Percentiles rank a stretch among this genome's conserved stretches.
phyloP scores from a whole-genome alignment of 1,284 basidiomycete species.

The Ganoderma leucocontextum region DNA sequence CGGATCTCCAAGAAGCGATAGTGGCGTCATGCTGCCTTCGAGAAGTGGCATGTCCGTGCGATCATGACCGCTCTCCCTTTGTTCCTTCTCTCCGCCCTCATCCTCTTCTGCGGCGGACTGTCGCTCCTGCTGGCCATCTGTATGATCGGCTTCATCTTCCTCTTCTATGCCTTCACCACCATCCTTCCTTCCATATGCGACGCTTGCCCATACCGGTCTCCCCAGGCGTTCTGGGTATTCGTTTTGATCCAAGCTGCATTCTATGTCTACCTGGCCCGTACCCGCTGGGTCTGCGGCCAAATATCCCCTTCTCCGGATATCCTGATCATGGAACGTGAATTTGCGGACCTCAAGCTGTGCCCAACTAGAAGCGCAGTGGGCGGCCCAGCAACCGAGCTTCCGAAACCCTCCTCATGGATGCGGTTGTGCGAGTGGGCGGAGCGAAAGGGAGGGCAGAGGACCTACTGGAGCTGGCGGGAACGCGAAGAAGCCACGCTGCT shows the following conservation, averaged over 20 bases:
- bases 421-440: neutral
- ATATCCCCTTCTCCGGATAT: neutral
- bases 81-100: constrained; percentile 34
- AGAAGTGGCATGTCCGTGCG: constrained; percentile 32
- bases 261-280: neutral
- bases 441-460: constrained; percentile 2
- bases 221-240: constrained; percentile 29
- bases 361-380: neutral
- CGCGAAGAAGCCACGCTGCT: constrained; percentile 16
- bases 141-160: constrained; percentile 19
- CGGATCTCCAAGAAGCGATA: constrained; percentile 29
- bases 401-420: neutral
- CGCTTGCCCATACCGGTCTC: constrained; percentile 31
- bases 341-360: neutral
- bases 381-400: neutral
- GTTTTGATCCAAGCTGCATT: neutral
- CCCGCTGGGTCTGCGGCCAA: neutral
- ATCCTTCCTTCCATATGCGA: constrained; percentile 12
- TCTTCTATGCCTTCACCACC: constrained; percentile 8
- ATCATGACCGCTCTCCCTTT: constrained; percentile 35
- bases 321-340: neutral
- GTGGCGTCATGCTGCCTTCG: constrained; percentile 34
- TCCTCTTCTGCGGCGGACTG: constrained; percentile 32
- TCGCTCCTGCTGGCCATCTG: constrained; percentile 30
- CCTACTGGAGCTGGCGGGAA: constrained; percentile 15